Conservation (phyloP, 257 asterid genomes). For the Penstemon eatonii region DNA sequence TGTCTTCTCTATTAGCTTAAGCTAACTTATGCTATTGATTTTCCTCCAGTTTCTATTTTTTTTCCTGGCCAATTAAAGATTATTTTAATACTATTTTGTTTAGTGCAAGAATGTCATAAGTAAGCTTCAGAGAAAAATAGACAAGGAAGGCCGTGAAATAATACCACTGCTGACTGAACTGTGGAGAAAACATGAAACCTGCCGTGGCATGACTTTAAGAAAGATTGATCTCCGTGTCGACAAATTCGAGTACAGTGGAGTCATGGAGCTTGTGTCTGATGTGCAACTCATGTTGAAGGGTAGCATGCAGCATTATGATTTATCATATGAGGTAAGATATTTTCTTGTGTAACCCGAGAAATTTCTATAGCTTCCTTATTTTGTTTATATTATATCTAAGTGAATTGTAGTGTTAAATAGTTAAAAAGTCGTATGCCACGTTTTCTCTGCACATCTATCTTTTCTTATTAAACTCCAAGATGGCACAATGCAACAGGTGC, state of each 20-base stretch:
- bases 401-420: no score
- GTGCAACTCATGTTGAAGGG: conserved; percentile 85
- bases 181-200: conserved; percentile 79
- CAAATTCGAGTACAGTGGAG: conserved; percentile 63
- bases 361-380: no score
- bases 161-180: conserved; percentile 83
- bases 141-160: conserved; percentile 81
- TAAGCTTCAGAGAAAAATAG: conserved; percentile 86
- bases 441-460: no score
- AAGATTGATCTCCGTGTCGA: conserved; percentile 73
- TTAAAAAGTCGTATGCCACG: no score
- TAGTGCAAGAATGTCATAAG: conserved; percentile 91
- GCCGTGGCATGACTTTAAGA: conserved; percentile 50
- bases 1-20: no score
- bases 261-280: conserved; percentile 78
- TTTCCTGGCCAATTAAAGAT: no score
- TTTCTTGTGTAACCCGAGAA: background rate
- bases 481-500: conserved; percentile 58
- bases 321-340: conserved; percentile 69
- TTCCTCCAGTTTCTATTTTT: no score
- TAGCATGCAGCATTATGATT: conserved; percentile 69
- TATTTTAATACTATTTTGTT: conserved; percentile 19
- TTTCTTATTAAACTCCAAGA: no score
- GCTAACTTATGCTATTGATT: no score
- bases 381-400: no score